A percentile compares a stretch with the other conserved stretches of the same genome.
Evolutionary conservation across 1,284 basidiomycete species (phyloP).

Genomic region (Ustilago cynodontis): DNA sequence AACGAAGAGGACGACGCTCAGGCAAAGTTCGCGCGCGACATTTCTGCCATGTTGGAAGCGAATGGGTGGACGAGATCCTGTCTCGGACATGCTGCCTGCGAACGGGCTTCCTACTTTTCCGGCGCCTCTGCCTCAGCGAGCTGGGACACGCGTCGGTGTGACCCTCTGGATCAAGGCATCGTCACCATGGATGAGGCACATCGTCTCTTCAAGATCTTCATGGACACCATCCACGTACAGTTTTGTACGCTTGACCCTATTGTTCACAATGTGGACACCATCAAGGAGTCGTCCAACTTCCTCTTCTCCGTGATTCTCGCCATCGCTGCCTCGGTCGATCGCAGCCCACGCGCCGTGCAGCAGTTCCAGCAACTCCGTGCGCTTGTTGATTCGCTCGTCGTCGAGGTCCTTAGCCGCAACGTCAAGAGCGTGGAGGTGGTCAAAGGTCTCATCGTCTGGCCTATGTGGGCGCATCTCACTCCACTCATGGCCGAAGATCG

Average conservation of each 20-base stretch:
- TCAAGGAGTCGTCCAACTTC: conserved; percentile 52
- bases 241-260: conserved; percentile 45
- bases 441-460: conserved; percentile 51
- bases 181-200: conserved; percentile 48
- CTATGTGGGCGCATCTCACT: conserved; percentile 54
- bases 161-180: conserved; percentile 44
- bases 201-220: conserved; percentile 45
- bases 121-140: conserved; percentile 42
- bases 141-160: conserved; percentile 49
- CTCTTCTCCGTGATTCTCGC: conserved; percentile 51
- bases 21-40: conserved; percentile 35
- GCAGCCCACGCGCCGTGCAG: conserved; percentile 36
- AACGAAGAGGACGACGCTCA: conserved; percentile 42
- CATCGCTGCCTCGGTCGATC: conserved; percentile 47
- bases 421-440: conserved; percentile 52
- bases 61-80: conserved; percentile 45
- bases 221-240: conserved; percentile 43
- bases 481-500: conserved; percentile 52
- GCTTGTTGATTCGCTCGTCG: conserved; percentile 48
- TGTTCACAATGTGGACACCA: conserved; percentile 44
- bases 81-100: conserved; percentile 43
- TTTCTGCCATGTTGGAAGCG: conserved; percentile 38
- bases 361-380: conserved; percentile 44
- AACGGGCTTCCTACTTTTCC: conserved; percentile 52
- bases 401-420: conserved; percentile 52